Base-by-base conservation (phyloP, 1,284 basidiomycete species). In the Apiotrichum gamsii region DNA sequence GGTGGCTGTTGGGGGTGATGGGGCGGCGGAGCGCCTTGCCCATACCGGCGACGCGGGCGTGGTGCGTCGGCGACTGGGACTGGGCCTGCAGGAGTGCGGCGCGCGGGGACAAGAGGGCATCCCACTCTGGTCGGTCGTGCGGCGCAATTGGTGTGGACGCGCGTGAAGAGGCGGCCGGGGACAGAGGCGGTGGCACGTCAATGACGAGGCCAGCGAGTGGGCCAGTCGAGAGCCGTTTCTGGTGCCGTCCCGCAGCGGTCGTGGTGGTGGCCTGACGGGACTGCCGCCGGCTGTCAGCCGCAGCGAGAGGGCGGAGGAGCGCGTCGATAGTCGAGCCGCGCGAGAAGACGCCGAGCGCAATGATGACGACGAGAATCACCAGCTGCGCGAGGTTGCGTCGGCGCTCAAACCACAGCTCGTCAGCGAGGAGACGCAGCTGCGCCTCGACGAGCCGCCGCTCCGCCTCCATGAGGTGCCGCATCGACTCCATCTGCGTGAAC, bases 381-480 rank as follows among this genome's bases (percentile, higher is more conserved):
- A 71, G 58, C 42, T 72, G 70, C 9, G 61, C 63, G 16, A 69
- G 52, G 13, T 61, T 62, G 9, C 67, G 56, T 8, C 69, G 59
- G 16, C 67, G 57, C 43, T 72, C 70, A 46, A 61, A 70, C 1
- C 58, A 52, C 14, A 68, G 56, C 51, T 72, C 69, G 36, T 68
- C 59, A 4, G 62, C 50, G 4, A 72, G 44, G 1, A 59, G 40
- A 15, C 62, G 58, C 15, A 70, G 42, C 34, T 67, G 65, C 4
- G 58, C 35, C 20, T 57, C 42, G 13, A 64, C 55, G 2, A 43
- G 42, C 23, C 52, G 58, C n/a, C 64, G 59, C 34, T 70, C 69
- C 5, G 43, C 40, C 39, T 69, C 70, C 9, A 66, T 40, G 3
- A 59, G 41, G 2, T 57, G 16, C 1, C 63, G 56, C 45, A 69